Evolutionary conservation across 2,329 filamentous ascomycete species (phyloP).

Genomic region (Paecilomyces sp.): DNA sequence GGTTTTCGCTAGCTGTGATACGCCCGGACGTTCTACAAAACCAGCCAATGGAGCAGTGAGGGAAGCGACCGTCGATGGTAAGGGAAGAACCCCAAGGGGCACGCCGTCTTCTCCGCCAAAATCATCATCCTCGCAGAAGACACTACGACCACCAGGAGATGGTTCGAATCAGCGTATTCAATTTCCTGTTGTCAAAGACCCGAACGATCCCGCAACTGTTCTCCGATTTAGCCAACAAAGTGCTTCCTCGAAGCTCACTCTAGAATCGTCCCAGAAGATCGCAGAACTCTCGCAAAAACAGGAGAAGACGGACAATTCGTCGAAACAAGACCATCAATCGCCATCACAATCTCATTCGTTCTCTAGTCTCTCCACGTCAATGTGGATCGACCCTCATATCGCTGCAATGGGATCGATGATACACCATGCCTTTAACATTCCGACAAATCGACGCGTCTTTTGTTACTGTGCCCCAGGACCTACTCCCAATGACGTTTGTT

Average conservation of each 20-base stretch:
- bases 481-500: conserved; percentile 39
- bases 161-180: conserved; percentile 44
- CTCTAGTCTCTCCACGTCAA: conserved; percentile 8
- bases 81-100: conserved; percentile 3
- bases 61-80: conserved; percentile 2
- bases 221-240: conserved; percentile 61
- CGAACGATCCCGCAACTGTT: conserved; percentile 56
- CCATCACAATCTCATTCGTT: conserved; percentile 14
- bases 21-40: background rate
- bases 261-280: conserved; percentile 11
- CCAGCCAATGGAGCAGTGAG: background rate
- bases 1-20: background rate
- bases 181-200: conserved; percentile 73
- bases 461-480: conserved; percentile 22
- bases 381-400: conserved; percentile 9
- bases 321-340: background rate
- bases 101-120: conserved; percentile 12
- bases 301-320: background rate
- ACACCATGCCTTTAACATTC: conserved; percentile 22
- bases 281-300: conserved; percentile 1
- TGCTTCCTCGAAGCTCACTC: conserved; percentile 43
- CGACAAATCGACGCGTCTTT: conserved; percentile 11
- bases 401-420: conserved; percentile 14
- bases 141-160: conserved; percentile 17
- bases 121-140: conserved; percentile 19